Evolutionary conservation across 495 filamentous ascomycete genomes (phyloP).

Genomic region (Sphaerosporella brunnea): DNA sequence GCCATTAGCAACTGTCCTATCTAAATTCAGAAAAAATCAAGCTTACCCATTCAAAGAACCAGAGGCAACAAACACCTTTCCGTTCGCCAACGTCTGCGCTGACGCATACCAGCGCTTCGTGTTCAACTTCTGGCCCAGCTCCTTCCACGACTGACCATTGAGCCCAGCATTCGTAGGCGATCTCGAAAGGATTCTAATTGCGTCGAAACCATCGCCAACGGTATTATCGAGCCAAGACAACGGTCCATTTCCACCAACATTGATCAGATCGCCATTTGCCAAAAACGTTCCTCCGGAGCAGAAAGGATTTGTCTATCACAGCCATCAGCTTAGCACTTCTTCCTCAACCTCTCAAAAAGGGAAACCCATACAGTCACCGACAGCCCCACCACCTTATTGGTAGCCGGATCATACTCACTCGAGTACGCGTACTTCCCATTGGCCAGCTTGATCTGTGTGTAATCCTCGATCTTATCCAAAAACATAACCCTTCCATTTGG

Average conservation of each 20-base stretch:
- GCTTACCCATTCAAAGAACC: constrained; percentile 38
- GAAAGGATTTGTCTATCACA: constrained; percentile 41
- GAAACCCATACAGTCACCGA: constrained; percentile 28
- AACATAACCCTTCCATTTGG: constrained; percentile 43
- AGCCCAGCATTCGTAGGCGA: constrained; percentile 32
- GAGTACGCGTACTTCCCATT: constrained; percentile 43
- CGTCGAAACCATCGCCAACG: constrained; percentile 41
- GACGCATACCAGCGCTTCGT: constrained; percentile 43
- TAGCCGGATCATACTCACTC: constrained; percentile 39
- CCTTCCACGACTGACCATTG: constrained; percentile 37
- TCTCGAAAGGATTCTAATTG: constrained; percentile 36
- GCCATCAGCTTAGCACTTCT: neutral
- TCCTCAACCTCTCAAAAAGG: neutral
- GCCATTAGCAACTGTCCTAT: neutral
- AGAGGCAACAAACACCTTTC: constrained; percentile 42
- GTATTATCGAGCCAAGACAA: constrained; percentile 39
- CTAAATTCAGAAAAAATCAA: neutral
- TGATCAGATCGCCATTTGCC: constrained; percentile 37
- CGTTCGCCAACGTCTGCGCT: constrained; percentile 40
- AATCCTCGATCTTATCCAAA: constrained; percentile 47
- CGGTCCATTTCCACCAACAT: constrained; percentile 41
- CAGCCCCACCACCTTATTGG: constrained; percentile 34
- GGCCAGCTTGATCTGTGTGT: constrained; percentile 36
- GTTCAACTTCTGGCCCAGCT: constrained; percentile 38
- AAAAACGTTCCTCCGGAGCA: constrained; percentile 45